Base-by-base conservation (phyloP, 495 filamentous ascomycete species). In the Talaromyces proteolyticus region DNA sequence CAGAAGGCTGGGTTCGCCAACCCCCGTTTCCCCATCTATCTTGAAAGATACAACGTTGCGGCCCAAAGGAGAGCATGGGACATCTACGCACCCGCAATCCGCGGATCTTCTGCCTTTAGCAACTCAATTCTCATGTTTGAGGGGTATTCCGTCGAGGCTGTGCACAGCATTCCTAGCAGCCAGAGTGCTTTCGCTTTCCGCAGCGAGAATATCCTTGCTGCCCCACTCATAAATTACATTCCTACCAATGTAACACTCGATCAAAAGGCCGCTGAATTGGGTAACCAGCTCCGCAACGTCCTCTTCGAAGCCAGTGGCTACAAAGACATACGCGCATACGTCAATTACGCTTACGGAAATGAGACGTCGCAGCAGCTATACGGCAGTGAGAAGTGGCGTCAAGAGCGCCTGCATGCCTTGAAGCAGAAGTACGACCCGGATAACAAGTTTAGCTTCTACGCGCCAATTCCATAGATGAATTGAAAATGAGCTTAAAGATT, bases 331-430 rank as follows among this genome's bases (percentile, higher is more conserved):
- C 61, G 69, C 24, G 58, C 73, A 0, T 85, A 85, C 50, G 73
- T 84, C 40, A 85, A 84, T 56, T 84, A 85, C 61, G 81, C 81
- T 0, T 68, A 69, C 44, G 80, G 81, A 2, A 60, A 73, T 24
- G 80, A 85, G 65, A 58, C 55, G 0, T 23, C 47, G 6, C 21
- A 71, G 60, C 55, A 65, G 23, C 57, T 62, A 60, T 84, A 84
- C 48, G 79, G 81, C 0, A 56, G 60, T 44, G 78, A 79, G 44
- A n/a, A 47, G 14, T 80, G 77, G 75, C 60, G 77, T 1, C 61
- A 64, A 56, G 47, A 64, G 6, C 55, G 57, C 4, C 58, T 85
- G 45, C 47, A 49, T 26, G 55, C 42, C 6, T 49, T 84, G 57
- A 83, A 84, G 69, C 51, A 54, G 11, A 76, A 75, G 62, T 84